A percentile compares a stretch with the other conserved stretches of the same genome.
Conservation (phyloP, 495 filamentous ascomycete genomes). For the Aspergillus asperescens region DNA sequence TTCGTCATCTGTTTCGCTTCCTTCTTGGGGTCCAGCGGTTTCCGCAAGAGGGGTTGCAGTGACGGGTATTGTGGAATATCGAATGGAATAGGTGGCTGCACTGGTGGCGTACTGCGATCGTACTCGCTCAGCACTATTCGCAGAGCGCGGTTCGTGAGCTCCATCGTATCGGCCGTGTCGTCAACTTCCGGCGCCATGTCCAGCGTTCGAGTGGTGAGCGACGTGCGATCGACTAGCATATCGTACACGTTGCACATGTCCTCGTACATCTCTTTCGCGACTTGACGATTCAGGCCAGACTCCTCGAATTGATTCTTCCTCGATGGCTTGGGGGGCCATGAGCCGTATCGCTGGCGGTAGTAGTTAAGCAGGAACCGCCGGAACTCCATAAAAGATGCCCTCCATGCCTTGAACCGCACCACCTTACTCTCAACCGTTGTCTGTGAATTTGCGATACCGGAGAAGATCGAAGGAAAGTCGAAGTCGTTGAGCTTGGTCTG, state of each 20-base stretch:
- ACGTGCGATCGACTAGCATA: constrained; percentile 69
- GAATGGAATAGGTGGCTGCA: constrained; percentile 86
- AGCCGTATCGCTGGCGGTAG: constrained; percentile 79
- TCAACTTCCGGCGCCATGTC: constrained; percentile 39
- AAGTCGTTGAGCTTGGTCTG: constrained; percentile 70
- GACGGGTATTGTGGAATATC: constrained; percentile 76
- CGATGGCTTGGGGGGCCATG: constrained; percentile 90
- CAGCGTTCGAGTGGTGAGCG: constrained; percentile 49
- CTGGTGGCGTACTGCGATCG: constrained; percentile 79
- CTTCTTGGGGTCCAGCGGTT: constrained; percentile 61
- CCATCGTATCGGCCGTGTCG: constrained; percentile 35
- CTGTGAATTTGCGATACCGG: constrained; percentile 78
- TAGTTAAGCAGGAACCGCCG: constrained; percentile 68
- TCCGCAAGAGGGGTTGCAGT: constrained; percentile 55
- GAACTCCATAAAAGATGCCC: constrained; percentile 62
- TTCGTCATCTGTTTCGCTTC: constrained; percentile 58
- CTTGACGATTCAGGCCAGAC: constrained; percentile 75
- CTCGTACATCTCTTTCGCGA: constrained; percentile 74
- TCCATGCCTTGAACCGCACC: constrained; percentile 83
- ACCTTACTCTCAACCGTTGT: constrained; percentile 65
- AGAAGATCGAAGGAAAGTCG: constrained; percentile 85
- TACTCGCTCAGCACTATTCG: constrained; percentile 78
- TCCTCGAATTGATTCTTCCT: constrained; percentile 92
- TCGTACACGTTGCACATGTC: constrained; percentile 88
- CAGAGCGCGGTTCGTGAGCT: constrained; percentile 50